Conservation (phyloP, 192 early-diverging fungal species). For the Mortierella claussenii region DNA sequence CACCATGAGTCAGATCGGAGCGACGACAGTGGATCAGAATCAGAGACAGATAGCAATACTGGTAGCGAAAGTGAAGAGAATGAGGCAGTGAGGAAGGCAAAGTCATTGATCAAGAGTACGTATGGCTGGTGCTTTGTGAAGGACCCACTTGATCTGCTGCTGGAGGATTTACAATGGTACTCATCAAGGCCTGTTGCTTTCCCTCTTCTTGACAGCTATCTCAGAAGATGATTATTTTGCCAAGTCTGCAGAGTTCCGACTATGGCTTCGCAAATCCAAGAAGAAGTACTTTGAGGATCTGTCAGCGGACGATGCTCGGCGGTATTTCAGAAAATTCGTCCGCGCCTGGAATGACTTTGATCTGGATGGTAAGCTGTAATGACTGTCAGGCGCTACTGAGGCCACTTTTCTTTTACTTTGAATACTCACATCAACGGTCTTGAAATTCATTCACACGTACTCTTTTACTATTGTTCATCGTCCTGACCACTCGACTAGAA, state of each 20-base stretch:
- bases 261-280: slow-evolving; percentile 83
- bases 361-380: slow-evolving; percentile 58
- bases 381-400: not conserved
- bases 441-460: no score
- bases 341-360: slow-evolving; percentile 85
- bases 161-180: no score
- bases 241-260: slow-evolving; percentile 80
- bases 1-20: not conserved
- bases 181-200: not conserved
- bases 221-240: slow-evolving; percentile 81
- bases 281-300: slow-evolving; percentile 83
- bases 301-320: slow-evolving; percentile 68
- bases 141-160: no score
- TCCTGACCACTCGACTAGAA: slow-evolving; percentile 38
- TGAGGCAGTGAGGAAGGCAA: slow-evolving; percentile 45
- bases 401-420: not conserved
- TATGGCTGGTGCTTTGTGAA: not conserved
- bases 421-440: no score
- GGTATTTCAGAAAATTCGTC: slow-evolving; percentile 88
- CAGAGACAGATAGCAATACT: slow-evolving; percentile 6
- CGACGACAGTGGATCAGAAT: not conserved
- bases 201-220: slow-evolving; percentile 54
- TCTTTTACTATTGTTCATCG: not conserved
- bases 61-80: slow-evolving; percentile 38
- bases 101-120: slow-evolving; percentile 49